Conservation (phyloP, 2,329 filamentous ascomycete species). For the Nemania diffusa region DNA sequence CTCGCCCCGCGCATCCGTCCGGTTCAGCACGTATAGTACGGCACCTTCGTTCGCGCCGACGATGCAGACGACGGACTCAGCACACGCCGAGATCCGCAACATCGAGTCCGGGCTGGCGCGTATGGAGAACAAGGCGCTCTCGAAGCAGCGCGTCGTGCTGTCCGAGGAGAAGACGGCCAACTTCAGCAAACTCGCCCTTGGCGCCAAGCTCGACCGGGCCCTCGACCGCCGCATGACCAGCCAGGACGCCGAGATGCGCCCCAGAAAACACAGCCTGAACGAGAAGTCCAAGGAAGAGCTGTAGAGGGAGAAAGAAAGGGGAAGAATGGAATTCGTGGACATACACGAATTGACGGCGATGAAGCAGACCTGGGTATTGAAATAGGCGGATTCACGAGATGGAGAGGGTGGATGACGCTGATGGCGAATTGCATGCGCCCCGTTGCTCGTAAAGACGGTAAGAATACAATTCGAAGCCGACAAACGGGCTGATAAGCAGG, state of each 20-base stretch:
- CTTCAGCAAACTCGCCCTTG: slow-evolving; percentile 85
- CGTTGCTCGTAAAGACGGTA: neutral
- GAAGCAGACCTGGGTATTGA: neutral
- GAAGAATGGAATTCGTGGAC: neutral
- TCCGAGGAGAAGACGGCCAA: slow-evolving; percentile 83
- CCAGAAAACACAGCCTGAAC: slow-evolving; percentile 55
- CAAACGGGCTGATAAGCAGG: neutral
- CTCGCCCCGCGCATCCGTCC: slow-evolving; percentile 63
- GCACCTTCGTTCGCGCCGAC: slow-evolving; percentile 69
- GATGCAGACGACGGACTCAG: slow-evolving; percentile 64
- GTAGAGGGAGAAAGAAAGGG: neutral
- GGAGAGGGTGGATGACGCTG: neutral
- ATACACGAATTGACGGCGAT: neutral
- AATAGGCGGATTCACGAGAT: neutral
- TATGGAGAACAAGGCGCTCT: slow-evolving; percentile 88
- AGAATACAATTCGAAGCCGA: neutral
- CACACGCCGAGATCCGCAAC: slow-evolving; percentile 68
- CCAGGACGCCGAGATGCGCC: slow-evolving; percentile 88
- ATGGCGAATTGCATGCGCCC: neutral
- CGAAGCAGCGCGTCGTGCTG: slow-evolving; percentile 82
- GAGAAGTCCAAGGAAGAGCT: slow-evolving; percentile 40
- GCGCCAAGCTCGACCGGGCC: slow-evolving; percentile 89
- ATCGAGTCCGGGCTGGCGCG: slow-evolving; percentile 85
- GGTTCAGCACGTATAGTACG: slow-evolving; percentile 70
- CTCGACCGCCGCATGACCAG: slow-evolving; percentile 85